Evolutionary conservation across 192 early-diverging fungal species (phyloP).

Genomic region (Entomortierella chlamydospora): DNA sequence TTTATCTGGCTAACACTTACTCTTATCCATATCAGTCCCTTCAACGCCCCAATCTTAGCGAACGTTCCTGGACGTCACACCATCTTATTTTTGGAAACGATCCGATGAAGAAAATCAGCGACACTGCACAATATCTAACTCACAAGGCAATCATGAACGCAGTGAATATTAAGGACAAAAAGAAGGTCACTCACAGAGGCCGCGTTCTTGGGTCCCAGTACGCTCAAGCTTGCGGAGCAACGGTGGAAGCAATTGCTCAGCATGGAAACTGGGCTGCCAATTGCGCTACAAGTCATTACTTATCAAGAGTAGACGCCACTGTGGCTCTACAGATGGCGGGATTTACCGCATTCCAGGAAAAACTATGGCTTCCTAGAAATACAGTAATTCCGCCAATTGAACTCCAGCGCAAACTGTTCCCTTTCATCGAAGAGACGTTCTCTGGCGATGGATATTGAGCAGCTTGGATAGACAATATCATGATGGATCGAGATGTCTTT

Average conservation of each 20-base stretch:
- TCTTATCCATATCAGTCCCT: too few species aligned
- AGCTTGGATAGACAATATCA: constrained; percentile 6
- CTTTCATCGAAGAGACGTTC: not conserved
- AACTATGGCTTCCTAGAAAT: not conserved
- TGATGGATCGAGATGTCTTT: not conserved
- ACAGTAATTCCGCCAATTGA: not conserved
- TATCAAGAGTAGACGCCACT: not conserved
- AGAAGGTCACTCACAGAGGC: too few species aligned
- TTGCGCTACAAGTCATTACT: not conserved
- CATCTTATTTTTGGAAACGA: too few species aligned
- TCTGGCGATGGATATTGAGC: not conserved
- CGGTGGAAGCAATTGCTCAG: not conserved
- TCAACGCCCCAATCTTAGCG: too few species aligned
- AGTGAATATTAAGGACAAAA: too few species aligned
- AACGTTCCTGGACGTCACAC: too few species aligned
- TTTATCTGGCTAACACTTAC: too few species aligned
- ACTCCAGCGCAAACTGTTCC: not conserved
- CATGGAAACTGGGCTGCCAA: not conserved
- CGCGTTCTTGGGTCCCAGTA: not conserved
- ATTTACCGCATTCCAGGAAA: not conserved
- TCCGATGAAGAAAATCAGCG: too few species aligned
- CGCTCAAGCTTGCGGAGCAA: not conserved
- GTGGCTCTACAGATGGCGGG: not conserved
- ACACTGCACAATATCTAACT: too few species aligned
- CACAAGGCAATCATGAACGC: too few species aligned